Percentiles rank a stretch among this genome's conserved stretches.
Evolutionary conservation across 177 flowering plant species (phyloP).

Genomic region (Vitis hybrid): DNA sequence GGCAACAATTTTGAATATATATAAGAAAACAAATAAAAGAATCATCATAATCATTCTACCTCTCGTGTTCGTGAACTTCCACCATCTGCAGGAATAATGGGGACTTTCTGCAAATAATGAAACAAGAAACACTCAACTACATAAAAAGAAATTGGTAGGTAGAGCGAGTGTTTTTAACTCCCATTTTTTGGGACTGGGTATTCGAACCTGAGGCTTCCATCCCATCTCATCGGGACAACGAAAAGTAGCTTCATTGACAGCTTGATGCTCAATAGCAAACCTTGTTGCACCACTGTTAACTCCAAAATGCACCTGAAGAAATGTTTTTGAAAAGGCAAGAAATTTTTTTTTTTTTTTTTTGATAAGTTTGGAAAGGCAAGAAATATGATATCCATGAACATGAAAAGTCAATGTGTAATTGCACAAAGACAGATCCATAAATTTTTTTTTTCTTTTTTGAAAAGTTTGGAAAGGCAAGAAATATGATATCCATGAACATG

Average conservation of each 20-base stretch:
- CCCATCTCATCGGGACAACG: constrained; percentile 97
- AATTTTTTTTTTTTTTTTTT: too few relatives aligned
- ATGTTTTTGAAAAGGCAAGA: constrained; percentile 1
- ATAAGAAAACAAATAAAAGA: not conserved
- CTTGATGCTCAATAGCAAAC: constrained; percentile 89
- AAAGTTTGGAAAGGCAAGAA: not conserved
- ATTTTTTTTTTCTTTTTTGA: too few relatives aligned
- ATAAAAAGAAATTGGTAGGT: not conserved
- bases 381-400: constrained; percentile 3
- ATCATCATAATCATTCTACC: constrained; percentile 38
- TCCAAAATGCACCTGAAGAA: constrained; percentile 87
- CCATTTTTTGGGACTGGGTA: not conserved
- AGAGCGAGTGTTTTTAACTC: not conserved
- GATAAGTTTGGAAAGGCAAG: not conserved
- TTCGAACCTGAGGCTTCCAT: constrained; percentile 93
- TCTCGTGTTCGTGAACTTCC: constrained; percentile 56
- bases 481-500: constrained; percentile 4
- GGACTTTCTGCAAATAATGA: constrained; percentile 61
- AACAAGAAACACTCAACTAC: not conserved
- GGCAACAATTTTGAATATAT: not conserved
- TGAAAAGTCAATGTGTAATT: not conserved
- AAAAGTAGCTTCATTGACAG: constrained; percentile 95
- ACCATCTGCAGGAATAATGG: constrained; percentile 85
- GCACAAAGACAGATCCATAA: not conserved
- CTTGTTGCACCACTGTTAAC: constrained; percentile 92